A percentile compares a stretch with the other conserved stretches of the same genome.
Conservation (phyloP, 139 green algal species). For the Picochlorum sp. region DNA sequence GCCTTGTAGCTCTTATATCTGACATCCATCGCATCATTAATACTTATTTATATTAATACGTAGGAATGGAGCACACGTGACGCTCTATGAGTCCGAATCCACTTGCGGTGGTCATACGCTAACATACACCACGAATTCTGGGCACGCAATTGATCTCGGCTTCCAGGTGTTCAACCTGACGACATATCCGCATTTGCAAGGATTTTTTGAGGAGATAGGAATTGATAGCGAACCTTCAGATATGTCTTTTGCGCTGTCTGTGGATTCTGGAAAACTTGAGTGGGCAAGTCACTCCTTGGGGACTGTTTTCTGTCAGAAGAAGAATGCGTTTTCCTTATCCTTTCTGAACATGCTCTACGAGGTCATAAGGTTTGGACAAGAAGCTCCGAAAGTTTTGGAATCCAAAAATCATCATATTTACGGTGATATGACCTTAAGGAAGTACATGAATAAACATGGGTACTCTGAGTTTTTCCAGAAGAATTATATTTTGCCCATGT, state of each 20-base stretch:
- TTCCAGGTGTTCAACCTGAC: slow-evolving; percentile 96
- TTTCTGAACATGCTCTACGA: slow-evolving; percentile 85
- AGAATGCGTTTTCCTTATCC: slow-evolving; percentile 49
- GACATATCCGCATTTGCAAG: slow-evolving; percentile 90
- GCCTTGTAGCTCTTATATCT: background rate
- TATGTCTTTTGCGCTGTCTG: slow-evolving; percentile 88
- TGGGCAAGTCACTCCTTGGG: slow-evolving; percentile 76
- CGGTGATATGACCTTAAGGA: slow-evolving; percentile 35
- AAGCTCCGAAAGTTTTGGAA: slow-evolving; percentile 58
- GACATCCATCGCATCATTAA: background rate
- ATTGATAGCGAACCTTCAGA: slow-evolving; percentile 79
- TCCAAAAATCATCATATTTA: background rate
- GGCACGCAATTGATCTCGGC: slow-evolving; percentile 74
- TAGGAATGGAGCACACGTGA: slow-evolving; percentile 65
- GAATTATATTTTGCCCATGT: slow-evolving; percentile 92
- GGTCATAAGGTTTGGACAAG: slow-evolving; percentile 75
- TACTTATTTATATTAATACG: background rate
- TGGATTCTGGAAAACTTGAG: slow-evolving; percentile 70
- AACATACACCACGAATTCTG: slow-evolving; percentile 52
- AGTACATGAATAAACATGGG: slow-evolving; percentile 56
- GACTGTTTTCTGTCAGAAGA: slow-evolving; percentile 73
- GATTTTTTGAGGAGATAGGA: slow-evolving; percentile 74
- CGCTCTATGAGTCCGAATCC: slow-evolving; percentile 73
- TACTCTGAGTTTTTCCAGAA: slow-evolving; percentile 62
- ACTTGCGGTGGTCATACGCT: slow-evolving; percentile 80